Base-by-base conservation (phyloP, 345 rosid genomes). In the Geranium rotundifolium region DNA sequence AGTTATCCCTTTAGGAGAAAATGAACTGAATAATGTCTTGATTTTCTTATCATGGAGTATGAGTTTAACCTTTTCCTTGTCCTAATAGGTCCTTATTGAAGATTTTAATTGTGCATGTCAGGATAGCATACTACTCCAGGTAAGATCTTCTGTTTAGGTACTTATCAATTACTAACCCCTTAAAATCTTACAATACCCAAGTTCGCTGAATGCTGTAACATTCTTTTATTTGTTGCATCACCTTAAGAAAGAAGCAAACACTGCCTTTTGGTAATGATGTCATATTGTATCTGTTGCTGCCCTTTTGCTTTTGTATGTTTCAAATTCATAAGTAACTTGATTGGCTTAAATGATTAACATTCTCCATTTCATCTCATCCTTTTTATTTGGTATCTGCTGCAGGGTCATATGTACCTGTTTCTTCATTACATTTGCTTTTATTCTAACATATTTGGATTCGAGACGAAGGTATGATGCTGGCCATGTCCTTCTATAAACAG, bases 401-500 rank as follows among this genome's bases (percentile, higher is more conserved):
- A 89, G 98, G 98, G 98, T 63, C 98, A 89, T 69, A 87, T 92
- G 95, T 92, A 89, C 81, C 85, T 92, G 68, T 92, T 92, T 69
- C 70, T 75, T 61, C 93, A 69, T 67, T 73, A 73, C 71, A 77
- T 89, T 72, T 93, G 99, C 83, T 93, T 93, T 76, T 93, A 93
- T 73, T 89, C 99, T 56, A 93, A 93, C 80, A 93, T 93, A 67
- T 93, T 93, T 83, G 99, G 99, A 58, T 93, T 84, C 78, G 99
- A 93, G 82, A 93, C 99, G 31, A 93, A 93, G 97, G 99, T 90
- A 82, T 58, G 69, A 29, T 64, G 60, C 29, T 64, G 58, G 31
- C 9, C 39, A 69, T 58, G 52, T 54, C 19, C 27, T 27, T 41
- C 10, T 46, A 10, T 37, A 14, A 9, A 46, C 52, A 46, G 52